These are phyloP conservation scores for Citrus maxima DNA, from an alignment of 345 rosid species.

Conservation along the genomic window DNA sequence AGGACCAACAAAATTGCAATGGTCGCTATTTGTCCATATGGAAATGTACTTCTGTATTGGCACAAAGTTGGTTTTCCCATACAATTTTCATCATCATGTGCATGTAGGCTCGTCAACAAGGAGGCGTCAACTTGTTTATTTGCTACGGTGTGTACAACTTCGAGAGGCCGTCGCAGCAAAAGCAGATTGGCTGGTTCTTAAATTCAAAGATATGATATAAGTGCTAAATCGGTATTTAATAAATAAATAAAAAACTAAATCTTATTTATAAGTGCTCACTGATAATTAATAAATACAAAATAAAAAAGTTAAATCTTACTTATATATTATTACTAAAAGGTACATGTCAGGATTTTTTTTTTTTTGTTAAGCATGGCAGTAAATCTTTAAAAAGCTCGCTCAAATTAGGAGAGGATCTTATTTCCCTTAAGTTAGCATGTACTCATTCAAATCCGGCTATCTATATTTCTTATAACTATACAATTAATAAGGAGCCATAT, in stretches of 20 bases:
- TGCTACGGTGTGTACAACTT: slow-evolving; percentile 78
- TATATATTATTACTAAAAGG: too few relatives aligned
- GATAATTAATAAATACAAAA: too few relatives aligned
- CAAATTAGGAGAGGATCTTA: too few relatives aligned
- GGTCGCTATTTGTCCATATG: neutral
- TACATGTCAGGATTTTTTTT: too few relatives aligned
- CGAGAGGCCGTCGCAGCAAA: slow-evolving; percentile 78
- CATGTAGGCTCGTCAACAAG: slow-evolving; percentile 71
- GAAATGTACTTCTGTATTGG: neutral
- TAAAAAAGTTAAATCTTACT: too few relatives aligned
- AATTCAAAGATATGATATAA: slow-evolving; percentile 48
- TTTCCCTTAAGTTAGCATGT: slow-evolving; percentile 33
- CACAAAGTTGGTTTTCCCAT: neutral
- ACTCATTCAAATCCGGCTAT: too few relatives aligned
- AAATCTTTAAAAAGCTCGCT: too few relatives aligned
- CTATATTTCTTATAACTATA: too few relatives aligned
- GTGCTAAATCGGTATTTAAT: too few relatives aligned
- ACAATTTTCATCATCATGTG: neutral
- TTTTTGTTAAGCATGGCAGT: too few relatives aligned
- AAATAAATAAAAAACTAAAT: too few relatives aligned
- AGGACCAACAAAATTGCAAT: neutral
- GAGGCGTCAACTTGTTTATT: slow-evolving; percentile 80
- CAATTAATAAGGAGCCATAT: too few relatives aligned
- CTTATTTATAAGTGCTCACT: slow-evolving; percentile 11
- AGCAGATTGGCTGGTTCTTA: slow-evolving; percentile 84